A percentile compares a stretch with the other conserved stretches of the same genome.
These are phyloP conservation scores for Lodderomyces theae DNA, from an alignment of 1,139 yeast species.

Conservation along the genomic window DNA sequence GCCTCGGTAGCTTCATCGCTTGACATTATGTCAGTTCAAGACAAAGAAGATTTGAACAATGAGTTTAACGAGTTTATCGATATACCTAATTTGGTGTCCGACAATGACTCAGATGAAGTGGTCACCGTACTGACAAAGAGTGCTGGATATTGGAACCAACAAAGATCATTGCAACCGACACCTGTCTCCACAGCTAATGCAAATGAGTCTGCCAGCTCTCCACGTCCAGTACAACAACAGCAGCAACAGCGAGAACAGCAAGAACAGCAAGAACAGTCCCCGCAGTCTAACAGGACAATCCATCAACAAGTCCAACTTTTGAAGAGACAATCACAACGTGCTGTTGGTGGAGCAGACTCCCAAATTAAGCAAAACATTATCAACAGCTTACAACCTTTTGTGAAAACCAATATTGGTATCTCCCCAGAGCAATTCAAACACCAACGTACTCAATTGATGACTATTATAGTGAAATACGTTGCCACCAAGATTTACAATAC, in stretches of 20 bases:
- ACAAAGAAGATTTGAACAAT: conserved; percentile 13
- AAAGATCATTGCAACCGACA: conserved; percentile 13
- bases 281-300: too few species aligned
- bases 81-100: conserved; percentile 13
- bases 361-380: conserved; percentile 1
- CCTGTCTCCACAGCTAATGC: conserved; percentile 13
- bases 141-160: conserved; percentile 10
- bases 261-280: too few species aligned
- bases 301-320: conserved; percentile 3
- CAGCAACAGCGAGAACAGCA: conserved; percentile 7
- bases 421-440: conserved; percentile 18
- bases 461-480: conserved; percentile 43
- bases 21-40: conserved; percentile 16
- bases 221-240: conserved; percentile 2
- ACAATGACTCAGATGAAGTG: conserved; percentile 13
- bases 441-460: conserved; percentile 38
- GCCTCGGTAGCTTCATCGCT: conserved; percentile 10
- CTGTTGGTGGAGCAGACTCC: background rate
- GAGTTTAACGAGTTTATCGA: conserved; percentile 14
- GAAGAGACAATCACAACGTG: conserved; percentile 6
- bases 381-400: background rate
- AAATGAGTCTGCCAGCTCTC: conserved; percentile 3
- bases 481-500: conserved; percentile 46
- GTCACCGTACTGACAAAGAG: conserved; percentile 12
- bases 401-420: background rate